phyloP scores from a whole-genome alignment of 106 monocot genomes.

The Allium fistulosum region DNA sequence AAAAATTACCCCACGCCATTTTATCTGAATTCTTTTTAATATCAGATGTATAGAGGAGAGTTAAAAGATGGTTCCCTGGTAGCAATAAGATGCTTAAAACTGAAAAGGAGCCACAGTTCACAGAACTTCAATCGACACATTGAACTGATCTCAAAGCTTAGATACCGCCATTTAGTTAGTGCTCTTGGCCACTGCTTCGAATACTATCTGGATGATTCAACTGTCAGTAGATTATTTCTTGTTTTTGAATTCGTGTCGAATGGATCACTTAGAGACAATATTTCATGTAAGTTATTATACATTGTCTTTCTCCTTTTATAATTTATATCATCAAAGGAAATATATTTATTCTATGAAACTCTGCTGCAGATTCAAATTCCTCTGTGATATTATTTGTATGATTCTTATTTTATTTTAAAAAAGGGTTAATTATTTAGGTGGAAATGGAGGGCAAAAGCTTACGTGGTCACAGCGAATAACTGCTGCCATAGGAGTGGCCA shows the following conservation, averaged over 20 bases:
- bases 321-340: neutral
- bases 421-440: conserved; percentile 16
- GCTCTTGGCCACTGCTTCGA: conserved; percentile 95
- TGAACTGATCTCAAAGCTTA: conserved; percentile 86
- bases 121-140: conserved; percentile 68
- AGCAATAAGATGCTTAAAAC: conserved; percentile 76
- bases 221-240: conserved; percentile 72
- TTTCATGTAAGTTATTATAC: conserved; percentile 51
- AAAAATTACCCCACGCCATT: too few species aligned
- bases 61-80: conserved; percentile 65
- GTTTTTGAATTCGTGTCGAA: conserved; percentile 78
- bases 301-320: too few species aligned
- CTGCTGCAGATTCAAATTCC: too few species aligned
- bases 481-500: conserved; percentile 78
- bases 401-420: neutral
- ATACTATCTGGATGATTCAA: conserved; percentile 71
- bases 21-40: neutral
- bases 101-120: conserved; percentile 51
- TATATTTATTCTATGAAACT: neutral
- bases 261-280: conserved; percentile 67
- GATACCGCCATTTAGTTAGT: conserved; percentile 84
- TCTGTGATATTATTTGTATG: too few species aligned
- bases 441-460: conserved; percentile 42
- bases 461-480: conserved; percentile 82
- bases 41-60: conserved; percentile 81